These are phyloP conservation scores for Xylaria bambusicola DNA, from an alignment of 495 filamentous ascomycete species.

Conservation along the genomic window DNA sequence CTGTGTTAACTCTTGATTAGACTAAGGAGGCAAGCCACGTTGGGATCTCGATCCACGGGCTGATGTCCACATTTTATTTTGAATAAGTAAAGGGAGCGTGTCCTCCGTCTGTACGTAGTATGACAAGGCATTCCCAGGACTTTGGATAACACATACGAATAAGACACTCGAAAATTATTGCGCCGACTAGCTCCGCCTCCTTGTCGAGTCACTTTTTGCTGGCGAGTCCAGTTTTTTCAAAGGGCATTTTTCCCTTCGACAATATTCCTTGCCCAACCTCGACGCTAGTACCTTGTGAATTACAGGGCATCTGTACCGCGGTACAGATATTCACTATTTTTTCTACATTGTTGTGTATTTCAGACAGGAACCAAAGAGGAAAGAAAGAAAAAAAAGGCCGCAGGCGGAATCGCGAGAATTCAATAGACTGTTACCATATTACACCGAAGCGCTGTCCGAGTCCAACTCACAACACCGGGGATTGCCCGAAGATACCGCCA, in stretches of 20 bases:
- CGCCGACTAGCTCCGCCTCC: neutral
- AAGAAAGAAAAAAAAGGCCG: too few relatives aligned
- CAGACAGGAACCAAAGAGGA: too few relatives aligned
- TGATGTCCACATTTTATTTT: neutral
- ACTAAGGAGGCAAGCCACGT: neutral
- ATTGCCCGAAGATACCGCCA: constrained; percentile 1
- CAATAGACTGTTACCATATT: too few relatives aligned
- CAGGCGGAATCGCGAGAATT: too few relatives aligned
- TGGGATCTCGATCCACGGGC: constrained; percentile 7
- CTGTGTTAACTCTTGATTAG: neutral
- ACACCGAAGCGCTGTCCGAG: constrained; percentile 7
- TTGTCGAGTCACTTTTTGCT: constrained; percentile 4
- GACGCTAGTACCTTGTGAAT: neutral
- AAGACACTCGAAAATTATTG: neutral
- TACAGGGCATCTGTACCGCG: neutral
- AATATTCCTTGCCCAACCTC: neutral
- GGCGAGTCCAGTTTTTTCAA: too few relatives aligned
- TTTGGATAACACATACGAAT: neutral
- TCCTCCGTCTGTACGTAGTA: neutral
- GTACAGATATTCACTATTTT: too few relatives aligned
- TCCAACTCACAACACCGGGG: neutral
- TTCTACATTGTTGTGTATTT: neutral
- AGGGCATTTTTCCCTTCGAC: neutral
- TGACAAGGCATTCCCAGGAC: neutral
- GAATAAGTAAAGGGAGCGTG: constrained; percentile 1